Evolutionary conservation across 2,329 filamentous ascomycete species (phyloP), one percentile per base, ranked within the genome.

Genomic region (Pseudocercospora ulei): DNA sequence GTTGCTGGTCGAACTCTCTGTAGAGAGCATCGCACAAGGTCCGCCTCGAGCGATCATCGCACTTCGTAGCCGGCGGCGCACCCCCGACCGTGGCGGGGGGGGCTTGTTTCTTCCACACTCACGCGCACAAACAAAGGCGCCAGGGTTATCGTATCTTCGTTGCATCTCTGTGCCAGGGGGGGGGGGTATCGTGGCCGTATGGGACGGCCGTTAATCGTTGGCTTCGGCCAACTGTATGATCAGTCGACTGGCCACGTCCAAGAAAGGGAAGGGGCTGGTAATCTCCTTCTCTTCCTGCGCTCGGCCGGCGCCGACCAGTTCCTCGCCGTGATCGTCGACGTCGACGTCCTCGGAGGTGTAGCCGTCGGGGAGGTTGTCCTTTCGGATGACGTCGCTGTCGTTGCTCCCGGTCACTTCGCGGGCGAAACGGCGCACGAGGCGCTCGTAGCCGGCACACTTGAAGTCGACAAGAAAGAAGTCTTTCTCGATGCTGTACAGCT

Each of bases 401-500:
- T 53, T 49, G 25, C 44, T 50, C 16, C 49, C 54, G n/a, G 39
- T 56, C 23, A 59, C 51, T 28, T 61, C 57, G 16, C 52, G 48
- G 5, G 64, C 59, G 30, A 69, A 57, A 3, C 62, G 60, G 6
- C 56, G 54, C 2, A 80, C 76, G 33, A 88, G 80, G 39, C 90
- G 84, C 65, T 98, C 90, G 64, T 98, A 98, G 12, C 90, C 90
- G 8, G 90, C 87, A 61, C 88, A 96, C 61, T 95, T 96, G 70
- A 98, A 98, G 61, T 98, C 90, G 33, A 98, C 90, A 47, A 98
- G 79, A 62, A 88, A 96, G 50, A 90, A 88, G 39, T 83, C 81
- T 41, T 78, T 77, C 61, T 96, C 88, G 68, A 96, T 86, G 57
- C 86, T 81, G 63, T 95, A 95, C 35, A 95, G 79, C 60, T 95